phyloP scores from a whole-genome alignment of 495 filamentous ascomycete species.

The Penicillium tannophilum region DNA sequence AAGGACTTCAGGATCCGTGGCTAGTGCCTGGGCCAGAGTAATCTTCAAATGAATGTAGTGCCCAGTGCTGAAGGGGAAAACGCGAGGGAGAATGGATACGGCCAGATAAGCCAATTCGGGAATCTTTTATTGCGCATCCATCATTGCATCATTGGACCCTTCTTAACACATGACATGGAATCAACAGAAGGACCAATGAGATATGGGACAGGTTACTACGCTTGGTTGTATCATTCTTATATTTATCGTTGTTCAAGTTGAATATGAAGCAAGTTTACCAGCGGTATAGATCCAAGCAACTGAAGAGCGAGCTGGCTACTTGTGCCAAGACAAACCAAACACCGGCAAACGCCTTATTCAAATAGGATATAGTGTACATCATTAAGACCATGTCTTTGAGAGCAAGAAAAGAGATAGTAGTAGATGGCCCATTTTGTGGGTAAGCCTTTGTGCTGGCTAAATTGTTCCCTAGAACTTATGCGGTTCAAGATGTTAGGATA shows the following conservation, averaged over 20 bases:
- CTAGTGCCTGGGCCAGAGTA: not conserved
- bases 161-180: not conserved
- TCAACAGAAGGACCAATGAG: too few relatives aligned
- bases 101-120: constrained; percentile 34
- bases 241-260: not conserved
- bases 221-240: too few relatives aligned
- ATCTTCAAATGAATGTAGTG: constrained; percentile 7
- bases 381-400: not conserved
- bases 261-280: not conserved
- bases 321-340: not conserved
- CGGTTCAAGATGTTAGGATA: constrained; percentile 8
- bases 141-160: constrained; percentile 19
- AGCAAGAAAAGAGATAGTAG: not conserved
- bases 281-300: too few relatives aligned
- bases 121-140: constrained; percentile 17
- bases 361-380: constrained; percentile 7
- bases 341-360: constrained; percentile 1
- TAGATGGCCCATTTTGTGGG: constrained; percentile 1
- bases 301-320: not conserved
- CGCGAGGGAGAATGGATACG: constrained; percentile 19
- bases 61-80: constrained; percentile 14
- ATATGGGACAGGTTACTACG: too few relatives aligned
- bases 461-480: not conserved
- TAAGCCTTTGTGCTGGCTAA: not conserved
- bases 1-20: not conserved